Evolutionary conservation across 2,329 filamentous ascomycete genomes (phyloP), one percentile per base, ranked within the genome.

Genomic region (Pseudopyricularia javanii): DNA sequence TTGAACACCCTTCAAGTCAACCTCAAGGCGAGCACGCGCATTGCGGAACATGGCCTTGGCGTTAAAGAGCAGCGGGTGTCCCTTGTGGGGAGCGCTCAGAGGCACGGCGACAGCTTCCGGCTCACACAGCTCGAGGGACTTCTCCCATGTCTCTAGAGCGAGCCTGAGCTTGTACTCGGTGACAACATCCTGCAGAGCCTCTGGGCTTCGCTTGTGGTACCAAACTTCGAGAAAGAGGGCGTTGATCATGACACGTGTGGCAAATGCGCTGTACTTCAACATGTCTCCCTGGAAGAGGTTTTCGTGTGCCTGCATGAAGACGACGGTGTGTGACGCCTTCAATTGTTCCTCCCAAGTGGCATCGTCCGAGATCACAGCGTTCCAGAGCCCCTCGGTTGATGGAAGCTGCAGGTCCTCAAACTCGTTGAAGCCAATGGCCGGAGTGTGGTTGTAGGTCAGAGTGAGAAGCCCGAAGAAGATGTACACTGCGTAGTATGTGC

Each of bases 141-240:
- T 94, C 74, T 97, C 90, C 93, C 93, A 98, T n/a, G 91, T 96
- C 72, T 97, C 91, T 52, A 98, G 76, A 50, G 93, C 93, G 52
- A 96, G 81, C 54, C 93, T 83, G 56, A 98, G 85, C 75, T 96
- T 97, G 79, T 95, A 97, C 71, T 97, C 93, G 3, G 91, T 95
- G 47, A 97, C 91, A 37, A 97, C 91, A 64, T 97, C 91, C 70
- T 97, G 93, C 40, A 97, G 76, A 50, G 91, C 91, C 67, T 97
- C 91, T n/a, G 91, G 91, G 67, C 89, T 96, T 64, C 93, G 88
- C 79, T 96, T 96, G 74, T 97, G 89, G 65, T 95, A 95, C 93
- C 93, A 98, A 3, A 97, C 91, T 68, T 97, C 93, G 49, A 98
- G 78, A 76, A 97, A 98, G 58, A 98, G 76, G 11, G 93, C 91